Conservation (phyloP, 2,329 filamentous ascomycete genomes). For the Xylariaceae sp. region DNA sequence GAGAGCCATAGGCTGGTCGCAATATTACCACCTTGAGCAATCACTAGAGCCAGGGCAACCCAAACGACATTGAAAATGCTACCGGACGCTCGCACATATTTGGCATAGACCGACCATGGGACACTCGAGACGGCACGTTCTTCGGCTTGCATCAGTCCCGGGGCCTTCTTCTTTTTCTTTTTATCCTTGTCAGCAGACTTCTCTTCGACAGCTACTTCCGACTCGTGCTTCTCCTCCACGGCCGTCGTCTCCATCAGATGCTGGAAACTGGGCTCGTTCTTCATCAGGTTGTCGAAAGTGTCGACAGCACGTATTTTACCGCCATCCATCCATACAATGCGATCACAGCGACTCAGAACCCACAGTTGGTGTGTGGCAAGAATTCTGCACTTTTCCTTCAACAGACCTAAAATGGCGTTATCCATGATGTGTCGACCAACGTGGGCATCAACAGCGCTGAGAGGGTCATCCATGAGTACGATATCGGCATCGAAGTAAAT, state of each 20-base stretch:
- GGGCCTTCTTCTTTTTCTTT: conserved; percentile 64
- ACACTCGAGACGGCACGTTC: conserved; percentile 78
- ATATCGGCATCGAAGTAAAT: conserved; percentile 75
- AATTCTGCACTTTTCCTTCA: conserved; percentile 88
- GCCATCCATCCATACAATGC: conserved; percentile 91
- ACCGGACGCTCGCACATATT: conserved; percentile 79
- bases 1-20: conserved; percentile 90
- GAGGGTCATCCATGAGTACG: conserved; percentile 72
- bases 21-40: conserved; percentile 86
- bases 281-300: conserved; percentile 89
- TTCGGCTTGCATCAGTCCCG: conserved; percentile 72
- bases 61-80: conserved; percentile 72
- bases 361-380: conserved; percentile 95
- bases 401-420: conserved; percentile 86
- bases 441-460: conserved; percentile 73
- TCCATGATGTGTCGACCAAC: conserved; percentile 85
- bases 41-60: conserved; percentile 65
- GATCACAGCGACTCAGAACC: conserved; percentile 87
- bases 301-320: conserved; percentile 85
- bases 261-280: conserved; percentile 77
- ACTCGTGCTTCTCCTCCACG: conserved; percentile 66
- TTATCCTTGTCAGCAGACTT: conserved; percentile 56
- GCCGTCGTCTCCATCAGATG: conserved; percentile 86
- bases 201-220: conserved; percentile 52
- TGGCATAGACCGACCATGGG: conserved; percentile 78